Percentiles rank a stretch among this genome's conserved stretches.
These are phyloP conservation scores for Chrysoporthe puriensis DNA, from an alignment of 2,329 filamentous ascomycete species.

Conservation along the genomic window DNA sequence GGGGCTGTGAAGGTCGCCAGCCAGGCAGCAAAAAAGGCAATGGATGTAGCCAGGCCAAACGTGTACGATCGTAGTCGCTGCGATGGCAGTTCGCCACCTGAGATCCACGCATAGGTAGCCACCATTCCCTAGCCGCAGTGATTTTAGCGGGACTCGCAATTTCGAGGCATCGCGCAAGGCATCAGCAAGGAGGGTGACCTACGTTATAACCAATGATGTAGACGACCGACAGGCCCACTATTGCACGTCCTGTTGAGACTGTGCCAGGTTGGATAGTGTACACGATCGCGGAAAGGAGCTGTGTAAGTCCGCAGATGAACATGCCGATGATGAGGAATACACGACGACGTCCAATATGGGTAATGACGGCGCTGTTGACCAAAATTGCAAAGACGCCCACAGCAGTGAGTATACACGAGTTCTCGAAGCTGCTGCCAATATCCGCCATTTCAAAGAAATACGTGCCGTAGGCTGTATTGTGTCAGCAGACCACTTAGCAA, in stretches of 20 bases:
- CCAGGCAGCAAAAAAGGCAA: slow-evolving; percentile 61
- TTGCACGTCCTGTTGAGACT: slow-evolving; percentile 45
- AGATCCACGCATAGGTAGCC: slow-evolving; percentile 60
- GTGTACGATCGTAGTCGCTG: slow-evolving; percentile 60
- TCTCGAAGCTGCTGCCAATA: slow-evolving; percentile 58
- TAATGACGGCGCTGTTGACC: slow-evolving; percentile 56
- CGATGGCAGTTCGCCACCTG: slow-evolving; percentile 59
- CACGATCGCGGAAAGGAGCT: slow-evolving; percentile 56
- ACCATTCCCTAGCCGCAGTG: slow-evolving; percentile 46
- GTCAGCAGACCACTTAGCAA: background rate
- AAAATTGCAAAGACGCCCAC: slow-evolving; percentile 60
- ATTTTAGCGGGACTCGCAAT: background rate
- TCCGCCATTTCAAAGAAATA: slow-evolving; percentile 65
- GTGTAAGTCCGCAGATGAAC: slow-evolving; percentile 54
- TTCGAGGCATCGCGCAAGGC: background rate
- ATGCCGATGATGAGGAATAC: slow-evolving; percentile 57
- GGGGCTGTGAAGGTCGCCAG: slow-evolving; percentile 61
- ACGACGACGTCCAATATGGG: slow-evolving; percentile 55
- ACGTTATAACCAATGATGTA: slow-evolving; percentile 59
- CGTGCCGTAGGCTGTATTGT: slow-evolving; percentile 52
- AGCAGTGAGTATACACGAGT: slow-evolving; percentile 57
- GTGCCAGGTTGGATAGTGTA: slow-evolving; percentile 50
- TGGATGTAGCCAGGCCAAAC: slow-evolving; percentile 57
- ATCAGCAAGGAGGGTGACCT: too few species aligned
- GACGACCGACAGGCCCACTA: slow-evolving; percentile 56